phyloP scores from a whole-genome alignment of 139 green algal species.

The Monoraphidium neglectum region DNA sequence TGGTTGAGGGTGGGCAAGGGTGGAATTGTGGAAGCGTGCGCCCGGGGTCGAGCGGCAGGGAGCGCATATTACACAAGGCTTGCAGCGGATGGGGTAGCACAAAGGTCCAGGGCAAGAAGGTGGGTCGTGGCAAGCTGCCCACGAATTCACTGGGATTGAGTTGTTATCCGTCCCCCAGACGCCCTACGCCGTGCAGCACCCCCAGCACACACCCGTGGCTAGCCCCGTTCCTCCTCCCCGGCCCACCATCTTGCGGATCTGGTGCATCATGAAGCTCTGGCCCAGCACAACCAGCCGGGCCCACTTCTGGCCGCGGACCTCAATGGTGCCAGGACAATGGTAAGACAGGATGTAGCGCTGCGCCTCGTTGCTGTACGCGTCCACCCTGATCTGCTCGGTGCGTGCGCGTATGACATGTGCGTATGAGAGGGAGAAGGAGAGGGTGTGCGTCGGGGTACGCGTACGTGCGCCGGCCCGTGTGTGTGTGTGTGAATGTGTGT shows the following conservation, averaged over 20 bases:
- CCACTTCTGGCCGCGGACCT: conserved; percentile 54
- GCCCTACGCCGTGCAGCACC: no score
- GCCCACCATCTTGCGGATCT: conserved; percentile 91
- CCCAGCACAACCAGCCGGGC: conserved; percentile 79
- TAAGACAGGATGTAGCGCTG: conserved; percentile 81
- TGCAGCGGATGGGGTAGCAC: no score
- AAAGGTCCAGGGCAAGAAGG: no score
- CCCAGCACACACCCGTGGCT: neutral
- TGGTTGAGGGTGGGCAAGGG: neutral
- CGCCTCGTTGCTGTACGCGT: neutral
- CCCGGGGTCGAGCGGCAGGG: no score
- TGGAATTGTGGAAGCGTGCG: no score
- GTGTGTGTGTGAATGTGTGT: no score
- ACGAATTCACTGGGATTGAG: no score
- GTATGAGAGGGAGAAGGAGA: neutral
- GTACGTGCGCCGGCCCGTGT: no score
- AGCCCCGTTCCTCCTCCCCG: neutral
- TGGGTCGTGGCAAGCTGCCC: no score
- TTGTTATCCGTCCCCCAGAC: no score
- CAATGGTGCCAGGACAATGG: conserved; percentile 35
- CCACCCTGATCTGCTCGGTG: neutral
- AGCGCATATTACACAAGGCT: no score
- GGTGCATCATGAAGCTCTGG: conserved; percentile 94
- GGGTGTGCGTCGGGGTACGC: no score
- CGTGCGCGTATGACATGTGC: neutral